phyloP scores from a whole-genome alignment of 768 basidiomycete species.

The Holtermannia corniformis region DNA sequence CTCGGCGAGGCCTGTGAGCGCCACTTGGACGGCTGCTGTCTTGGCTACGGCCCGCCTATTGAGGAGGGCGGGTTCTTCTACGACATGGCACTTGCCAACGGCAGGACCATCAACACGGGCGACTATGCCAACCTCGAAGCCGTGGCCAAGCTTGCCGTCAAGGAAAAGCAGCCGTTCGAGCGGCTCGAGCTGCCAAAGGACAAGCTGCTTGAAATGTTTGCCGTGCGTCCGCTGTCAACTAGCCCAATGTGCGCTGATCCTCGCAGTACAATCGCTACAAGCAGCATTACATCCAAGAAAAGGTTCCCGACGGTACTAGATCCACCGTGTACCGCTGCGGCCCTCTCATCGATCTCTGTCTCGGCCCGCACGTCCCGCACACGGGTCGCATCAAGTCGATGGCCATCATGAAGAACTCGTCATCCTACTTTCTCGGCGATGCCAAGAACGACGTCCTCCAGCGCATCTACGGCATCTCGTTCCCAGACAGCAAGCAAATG shows the following conservation, averaged over 20 bases:
- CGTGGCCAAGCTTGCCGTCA: constrained; percentile 72
- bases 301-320: constrained; percentile 89
- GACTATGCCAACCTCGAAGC: constrained; percentile 89
- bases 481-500: constrained; percentile 94
- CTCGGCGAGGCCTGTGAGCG: constrained; percentile 92
- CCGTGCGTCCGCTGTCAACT: constrained; percentile 47
- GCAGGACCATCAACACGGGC: constrained; percentile 61
- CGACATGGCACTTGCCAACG: constrained; percentile 59
- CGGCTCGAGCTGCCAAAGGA: constrained; percentile 88
- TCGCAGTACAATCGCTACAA: constrained; percentile 99
- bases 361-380: constrained; percentile 96
- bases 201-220: constrained; percentile 92
- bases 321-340: constrained; percentile 98
- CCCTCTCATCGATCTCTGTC: constrained; percentile 93
- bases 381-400: constrained; percentile 96
- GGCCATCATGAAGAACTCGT: constrained; percentile 97
- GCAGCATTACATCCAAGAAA: constrained; percentile 84
- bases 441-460: constrained; percentile 86
- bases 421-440: constrained; percentile 96
- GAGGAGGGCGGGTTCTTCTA: constrained; percentile 96
- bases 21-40: constrained; percentile 83
- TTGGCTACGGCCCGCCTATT: constrained; percentile 93
- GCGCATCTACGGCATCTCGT: constrained; percentile 94
- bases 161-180: constrained; percentile 97
- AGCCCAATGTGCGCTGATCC: background rate